Percentiles rank a stretch among this genome's conserved stretches.
Evolutionary conservation across 2,329 filamentous ascomycete genomes (phyloP).

Genomic region (Colletotrichum gloeosporioides): DNA sequence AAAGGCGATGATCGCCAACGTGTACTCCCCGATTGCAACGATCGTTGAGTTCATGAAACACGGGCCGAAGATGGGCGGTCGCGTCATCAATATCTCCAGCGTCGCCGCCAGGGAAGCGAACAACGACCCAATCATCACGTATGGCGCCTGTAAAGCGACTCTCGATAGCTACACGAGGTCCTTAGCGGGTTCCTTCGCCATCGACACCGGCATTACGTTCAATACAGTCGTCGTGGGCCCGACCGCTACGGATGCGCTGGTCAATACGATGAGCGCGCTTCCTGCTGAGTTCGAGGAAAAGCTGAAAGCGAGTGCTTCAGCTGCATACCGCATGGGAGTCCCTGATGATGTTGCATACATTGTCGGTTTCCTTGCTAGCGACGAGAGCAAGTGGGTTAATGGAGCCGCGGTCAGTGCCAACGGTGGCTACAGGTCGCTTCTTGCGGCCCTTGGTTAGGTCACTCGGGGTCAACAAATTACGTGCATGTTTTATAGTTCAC

Average conservation of each 20-base stretch:
- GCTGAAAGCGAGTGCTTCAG: not conserved
- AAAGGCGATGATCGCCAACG: not conserved
- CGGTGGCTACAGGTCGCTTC: not conserved
- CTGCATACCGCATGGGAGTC: not conserved
- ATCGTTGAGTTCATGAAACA: conserved; percentile 32
- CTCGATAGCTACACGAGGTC: conserved; percentile 31
- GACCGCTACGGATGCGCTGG: conserved; percentile 26
- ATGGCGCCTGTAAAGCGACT: conserved; percentile 38
- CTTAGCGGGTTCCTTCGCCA: conserved; percentile 35
- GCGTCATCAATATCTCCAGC: conserved; percentile 2
- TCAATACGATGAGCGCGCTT: too few species aligned
- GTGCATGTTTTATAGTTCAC: not conserved
- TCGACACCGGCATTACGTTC: conserved; percentile 28
- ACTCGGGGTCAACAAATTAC: not conserved
- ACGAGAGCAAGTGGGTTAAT: conserved; percentile 1
- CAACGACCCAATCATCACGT: conserved; percentile 7
- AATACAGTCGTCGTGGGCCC: conserved; percentile 36
- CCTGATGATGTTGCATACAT: not conserved
- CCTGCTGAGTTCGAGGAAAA: not conserved
- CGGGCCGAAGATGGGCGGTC: conserved; percentile 18
- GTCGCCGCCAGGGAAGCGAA: not conserved
- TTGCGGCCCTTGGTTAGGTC: not conserved
- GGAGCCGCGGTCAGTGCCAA: conserved; percentile 1
- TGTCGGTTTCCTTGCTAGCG: not conserved
- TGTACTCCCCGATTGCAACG: conserved; percentile 28